Percentiles rank a stretch among this genome's conserved stretches.
These are phyloP conservation scores for Rhytidiadelphus loreus DNA, from an alignment of 225 moss, liverwort and hornwort genomes.

Conservation along the genomic window DNA sequence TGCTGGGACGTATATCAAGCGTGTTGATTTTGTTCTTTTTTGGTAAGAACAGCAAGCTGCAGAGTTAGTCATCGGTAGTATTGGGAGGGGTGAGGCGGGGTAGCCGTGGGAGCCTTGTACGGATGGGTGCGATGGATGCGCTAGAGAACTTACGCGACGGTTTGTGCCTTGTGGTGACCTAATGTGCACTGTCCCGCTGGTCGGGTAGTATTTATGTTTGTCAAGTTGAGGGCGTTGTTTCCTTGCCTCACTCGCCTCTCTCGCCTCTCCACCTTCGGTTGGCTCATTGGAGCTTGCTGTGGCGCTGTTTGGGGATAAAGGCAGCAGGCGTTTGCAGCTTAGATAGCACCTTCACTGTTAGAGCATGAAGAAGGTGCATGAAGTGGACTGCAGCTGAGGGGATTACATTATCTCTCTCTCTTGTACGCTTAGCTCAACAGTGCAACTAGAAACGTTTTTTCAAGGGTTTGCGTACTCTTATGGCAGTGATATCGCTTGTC, in stretches of 20 bases:
- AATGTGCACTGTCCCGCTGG: neutral
- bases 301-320: neutral
- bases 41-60: neutral
- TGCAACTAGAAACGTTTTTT: neutral
- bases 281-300: neutral
- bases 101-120: slow-evolving; percentile 3
- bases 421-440: neutral
- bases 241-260: neutral
- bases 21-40: neutral
- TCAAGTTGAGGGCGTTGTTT: neutral
- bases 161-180: slow-evolving; percentile 7
- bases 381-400: neutral
- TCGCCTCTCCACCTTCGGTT: neutral
- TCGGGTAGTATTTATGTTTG: neutral
- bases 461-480: neutral
- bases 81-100: neutral
- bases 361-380: neutral
- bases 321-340: neutral
- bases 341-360: neutral
- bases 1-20: neutral
- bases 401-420: neutral
- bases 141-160: neutral
- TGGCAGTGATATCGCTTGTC: neutral
- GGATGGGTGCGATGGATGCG: slow-evolving; percentile 1
- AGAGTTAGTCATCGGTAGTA: neutral